A percentile compares a stretch with the other conserved stretches of the same genome.
Conservation (phyloP, 2,329 filamentous ascomycete species). For the Thielaviopsis populi region DNA sequence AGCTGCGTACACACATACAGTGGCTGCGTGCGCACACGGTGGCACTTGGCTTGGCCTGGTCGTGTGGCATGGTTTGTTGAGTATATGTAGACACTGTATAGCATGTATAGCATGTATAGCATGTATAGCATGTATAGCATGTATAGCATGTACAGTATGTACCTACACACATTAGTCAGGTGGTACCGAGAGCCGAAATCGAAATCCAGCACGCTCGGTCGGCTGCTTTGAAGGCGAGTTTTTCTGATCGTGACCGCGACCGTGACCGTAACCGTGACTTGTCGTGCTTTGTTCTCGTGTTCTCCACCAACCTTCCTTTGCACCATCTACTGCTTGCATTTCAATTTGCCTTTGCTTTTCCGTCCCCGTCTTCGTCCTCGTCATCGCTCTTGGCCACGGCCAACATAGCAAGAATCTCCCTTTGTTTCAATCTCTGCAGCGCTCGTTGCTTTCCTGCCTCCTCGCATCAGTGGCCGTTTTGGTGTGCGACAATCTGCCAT, state of each 20-base stretch:
- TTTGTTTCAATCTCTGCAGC: background rate
- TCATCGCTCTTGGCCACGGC: background rate
- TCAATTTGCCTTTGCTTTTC: background rate
- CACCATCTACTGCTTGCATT: no score
- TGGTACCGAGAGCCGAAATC: background rate
- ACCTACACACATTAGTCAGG: background rate
- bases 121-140: no score
- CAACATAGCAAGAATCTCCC: background rate
- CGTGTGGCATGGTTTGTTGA: background rate
- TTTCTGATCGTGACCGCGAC: slow-evolving; percentile 6
- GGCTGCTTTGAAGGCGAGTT: background rate
- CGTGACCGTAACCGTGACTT: slow-evolving; percentile 7
- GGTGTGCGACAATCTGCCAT: background rate
- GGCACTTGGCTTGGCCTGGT: background rate
- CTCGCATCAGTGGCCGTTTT: background rate
- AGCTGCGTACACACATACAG: background rate
- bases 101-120: no score
- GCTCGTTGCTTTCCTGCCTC: background rate
- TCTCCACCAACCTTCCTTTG: background rate
- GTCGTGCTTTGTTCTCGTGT: background rate
- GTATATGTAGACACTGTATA: background rate
- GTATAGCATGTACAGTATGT: background rate
- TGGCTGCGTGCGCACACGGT: background rate
- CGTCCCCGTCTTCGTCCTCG: no score
- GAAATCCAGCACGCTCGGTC: background rate